Evolutionary conservation across 2,329 filamentous ascomycete genomes (phyloP).

Genomic region (Bimuria novae-zelandiae): DNA sequence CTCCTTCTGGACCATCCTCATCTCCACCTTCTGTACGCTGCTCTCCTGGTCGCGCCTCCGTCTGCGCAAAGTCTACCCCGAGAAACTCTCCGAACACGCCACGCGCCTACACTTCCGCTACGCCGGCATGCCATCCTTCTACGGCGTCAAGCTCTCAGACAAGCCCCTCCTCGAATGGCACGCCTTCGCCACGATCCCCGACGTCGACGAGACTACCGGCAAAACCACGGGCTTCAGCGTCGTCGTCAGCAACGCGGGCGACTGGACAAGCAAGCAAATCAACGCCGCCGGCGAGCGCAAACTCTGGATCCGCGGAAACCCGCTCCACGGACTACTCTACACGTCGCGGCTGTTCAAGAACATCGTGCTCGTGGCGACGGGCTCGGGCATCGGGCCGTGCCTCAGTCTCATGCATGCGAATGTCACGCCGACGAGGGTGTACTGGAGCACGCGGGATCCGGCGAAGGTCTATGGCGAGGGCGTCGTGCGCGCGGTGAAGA

Average conservation of each 20-base stretch:
- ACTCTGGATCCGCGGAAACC: conserved; percentile 3
- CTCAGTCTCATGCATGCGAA: conserved; percentile 56
- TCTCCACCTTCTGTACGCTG: neutral
- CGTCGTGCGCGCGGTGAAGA: conserved; percentile 59
- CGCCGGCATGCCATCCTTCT: neutral
- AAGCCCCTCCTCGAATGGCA: conserved; percentile 1
- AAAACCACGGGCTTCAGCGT: neutral
- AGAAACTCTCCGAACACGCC: neutral
- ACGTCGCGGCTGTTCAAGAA: conserved; percentile 24
- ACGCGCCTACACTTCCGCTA: conserved; percentile 3
- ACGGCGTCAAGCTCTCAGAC: neutral
- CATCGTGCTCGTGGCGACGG: conserved; percentile 26
- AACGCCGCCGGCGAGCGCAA: neutral
- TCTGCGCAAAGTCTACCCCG: neutral
- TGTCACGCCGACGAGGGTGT: conserved; percentile 60
- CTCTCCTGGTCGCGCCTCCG: conserved; percentile 1
- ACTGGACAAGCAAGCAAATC: conserved; percentile 2
- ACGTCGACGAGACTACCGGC: neutral
- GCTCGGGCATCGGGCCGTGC: conserved; percentile 39
- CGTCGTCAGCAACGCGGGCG: neutral
- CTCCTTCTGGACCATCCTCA: neutral
- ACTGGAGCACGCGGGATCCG: conserved; percentile 70
- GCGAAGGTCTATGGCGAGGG: conserved; percentile 63
- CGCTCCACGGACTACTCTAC: conserved; percentile 5
- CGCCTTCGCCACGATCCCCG: conserved; percentile 1